Base-by-base conservation (phyloP, 805 yeast species). In the Starmera pachycereana region DNA sequence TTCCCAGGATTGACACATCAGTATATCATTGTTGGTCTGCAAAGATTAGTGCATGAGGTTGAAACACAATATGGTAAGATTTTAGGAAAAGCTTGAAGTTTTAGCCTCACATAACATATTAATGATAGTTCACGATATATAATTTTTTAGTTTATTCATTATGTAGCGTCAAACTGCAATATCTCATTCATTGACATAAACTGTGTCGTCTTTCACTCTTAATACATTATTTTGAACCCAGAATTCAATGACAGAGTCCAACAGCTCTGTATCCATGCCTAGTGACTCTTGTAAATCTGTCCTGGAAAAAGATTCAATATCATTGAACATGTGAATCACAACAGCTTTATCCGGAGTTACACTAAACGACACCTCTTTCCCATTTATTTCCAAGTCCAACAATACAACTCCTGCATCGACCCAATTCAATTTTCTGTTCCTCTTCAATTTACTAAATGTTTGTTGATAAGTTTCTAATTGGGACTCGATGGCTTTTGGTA, bases 1-100 rank as follows among this genome's bases (percentile, higher is more conserved):
- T 78, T 92, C 48, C 98, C 98, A 0, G 78, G 83, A 33, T 70
- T 84, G 43, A 81, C 96, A 0, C 97, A 92, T 55, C 90, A 87
- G 57, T 65, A 75, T 44, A 76, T 79, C 0, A 82, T 89, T 37
- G 72, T 82, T 12, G 74, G 80, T 2, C 63, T 92, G 38, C 96
- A 87, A 51, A 73, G 76, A 43, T 49, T 87, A 41, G 85, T 85
- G 11, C 76, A 73, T 36, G 79, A 85, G 49, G 81, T 85, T 9
- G 74, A 68, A 47, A 53, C 51, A 27, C 68, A 69, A 40, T 71
- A 69, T 44, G 66, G 67, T 7, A 61, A 58, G 33, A 60, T 64
- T 4, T 45, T 70, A 25, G 72, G 72, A 5, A 60, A 58, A 25
- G 66, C 67, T 22, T 22, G 27, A 22, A 22, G 27, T 22, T 10